phyloP scores from a whole-genome alignment of 306 rosid genomes.

The Vachellia pachyceras region DNA sequence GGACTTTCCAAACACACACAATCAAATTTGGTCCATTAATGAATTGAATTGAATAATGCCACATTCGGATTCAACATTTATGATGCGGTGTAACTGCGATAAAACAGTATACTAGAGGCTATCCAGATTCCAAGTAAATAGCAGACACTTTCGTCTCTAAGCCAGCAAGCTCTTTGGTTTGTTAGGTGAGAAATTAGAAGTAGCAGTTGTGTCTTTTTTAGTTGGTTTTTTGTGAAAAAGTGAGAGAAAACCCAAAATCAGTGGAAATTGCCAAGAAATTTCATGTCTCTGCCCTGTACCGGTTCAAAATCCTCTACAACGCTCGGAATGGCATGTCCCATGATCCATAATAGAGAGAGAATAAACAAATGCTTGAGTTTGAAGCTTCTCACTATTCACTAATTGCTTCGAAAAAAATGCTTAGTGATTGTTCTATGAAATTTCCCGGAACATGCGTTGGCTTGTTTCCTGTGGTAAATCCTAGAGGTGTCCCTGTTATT shows the following conservation, averaged over 20 bases:
- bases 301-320: neutral
- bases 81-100: neutral
- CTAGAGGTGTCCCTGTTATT: neutral
- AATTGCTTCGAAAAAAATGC: conserved; percentile 17
- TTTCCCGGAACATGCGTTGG: conserved; percentile 34
- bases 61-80: neutral
- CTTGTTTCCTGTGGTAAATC: conserved; percentile 17
- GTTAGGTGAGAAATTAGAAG: neutral
- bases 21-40: neutral
- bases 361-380: neutral
- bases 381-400: neutral
- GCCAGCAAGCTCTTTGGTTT: neutral
- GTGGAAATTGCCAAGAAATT: conserved; percentile 47
- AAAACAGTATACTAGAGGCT: neutral
- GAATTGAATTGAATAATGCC: neutral
- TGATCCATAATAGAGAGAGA: neutral
- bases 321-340: neutral
- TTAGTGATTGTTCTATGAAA: conserved; percentile 37
- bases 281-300: neutral
- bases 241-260: conserved; percentile 20
- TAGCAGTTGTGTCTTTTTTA: too few species aligned
- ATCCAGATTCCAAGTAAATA: neutral
- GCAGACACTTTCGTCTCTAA: too few species aligned
- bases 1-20: too few species aligned
- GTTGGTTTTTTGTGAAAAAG: neutral